A percentile compares a stretch with the other conserved stretches of the same genome.
Conservation (phyloP, 2,329 filamentous ascomycete genomes). For the Colletotrichum agaves region DNA sequence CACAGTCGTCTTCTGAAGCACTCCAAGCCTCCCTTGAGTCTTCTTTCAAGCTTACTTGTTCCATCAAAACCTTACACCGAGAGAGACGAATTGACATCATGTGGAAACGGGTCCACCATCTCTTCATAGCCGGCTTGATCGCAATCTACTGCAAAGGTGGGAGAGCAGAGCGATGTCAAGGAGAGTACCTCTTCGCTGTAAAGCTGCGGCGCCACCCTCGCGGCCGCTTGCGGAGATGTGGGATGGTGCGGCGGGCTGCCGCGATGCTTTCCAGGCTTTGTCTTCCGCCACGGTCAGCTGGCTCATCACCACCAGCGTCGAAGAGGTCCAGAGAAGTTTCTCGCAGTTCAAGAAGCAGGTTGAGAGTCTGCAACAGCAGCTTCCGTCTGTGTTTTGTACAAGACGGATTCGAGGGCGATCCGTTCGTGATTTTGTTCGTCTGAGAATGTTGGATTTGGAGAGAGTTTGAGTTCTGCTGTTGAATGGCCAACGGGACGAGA, state of each 20-base stretch:
- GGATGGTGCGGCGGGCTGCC: constrained; percentile 44
- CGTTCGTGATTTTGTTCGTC: constrained; percentile 12
- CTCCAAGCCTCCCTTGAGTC: constrained; percentile 42
- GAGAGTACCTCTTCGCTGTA: constrained; percentile 42
- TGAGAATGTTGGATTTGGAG: not conserved
- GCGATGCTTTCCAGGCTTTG: constrained; percentile 44
- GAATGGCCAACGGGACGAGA: not conserved
- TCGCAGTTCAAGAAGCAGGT: constrained; percentile 7
- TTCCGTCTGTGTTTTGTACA: not conserved
- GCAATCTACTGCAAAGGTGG: constrained; percentile 45
- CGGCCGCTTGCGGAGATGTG: constrained; percentile 47
- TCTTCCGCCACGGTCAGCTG: constrained; percentile 44
- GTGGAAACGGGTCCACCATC: constrained; percentile 47
- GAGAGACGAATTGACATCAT: constrained; percentile 45
- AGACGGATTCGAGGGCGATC: not conserved
- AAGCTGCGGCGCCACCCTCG: constrained; percentile 45
- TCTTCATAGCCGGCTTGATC: constrained; percentile 47
- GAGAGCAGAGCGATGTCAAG: constrained; percentile 38
- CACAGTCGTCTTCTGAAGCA: constrained; percentile 40
- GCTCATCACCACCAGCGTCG: constrained; percentile 36
- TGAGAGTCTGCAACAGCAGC: not conserved
- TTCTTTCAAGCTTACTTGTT: constrained; percentile 43
- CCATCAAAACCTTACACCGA: constrained; percentile 45
- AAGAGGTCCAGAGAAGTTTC: not conserved
- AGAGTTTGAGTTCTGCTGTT: constrained; percentile 13